Evolutionary conservation across 352 stramenopile genomes (phyloP).

Genomic region (Phytopythium litorale): DNA sequence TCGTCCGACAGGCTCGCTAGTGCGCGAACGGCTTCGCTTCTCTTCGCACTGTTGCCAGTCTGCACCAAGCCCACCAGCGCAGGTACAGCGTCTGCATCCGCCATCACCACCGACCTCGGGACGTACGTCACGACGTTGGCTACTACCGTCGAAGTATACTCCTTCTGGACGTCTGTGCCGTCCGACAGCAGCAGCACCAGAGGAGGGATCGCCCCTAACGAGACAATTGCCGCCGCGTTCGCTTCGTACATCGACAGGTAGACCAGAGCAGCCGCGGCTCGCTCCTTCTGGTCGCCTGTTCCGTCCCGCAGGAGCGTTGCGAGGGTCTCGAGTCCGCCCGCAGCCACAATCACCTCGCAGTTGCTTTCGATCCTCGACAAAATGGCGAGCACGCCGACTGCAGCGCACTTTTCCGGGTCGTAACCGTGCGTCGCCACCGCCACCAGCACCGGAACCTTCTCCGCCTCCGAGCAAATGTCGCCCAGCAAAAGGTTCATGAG

Average conservation of each 20-base stretch:
- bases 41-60: not conserved
- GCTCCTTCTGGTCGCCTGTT: not conserved
- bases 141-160: not conserved
- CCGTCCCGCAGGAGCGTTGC: not conserved
- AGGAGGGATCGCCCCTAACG: not conserved
- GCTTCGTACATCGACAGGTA: not conserved
- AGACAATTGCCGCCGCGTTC: not conserved
- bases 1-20: not conserved
- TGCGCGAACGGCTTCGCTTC: not conserved
- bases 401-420: conserved; percentile 7
- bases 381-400: not conserved
- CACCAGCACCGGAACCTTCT: not conserved
- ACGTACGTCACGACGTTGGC: not conserved
- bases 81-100: not conserved
- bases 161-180: not conserved
- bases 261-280: not conserved
- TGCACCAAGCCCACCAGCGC: not conserved
- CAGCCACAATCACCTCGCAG: not conserved
- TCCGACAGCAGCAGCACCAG: not conserved
- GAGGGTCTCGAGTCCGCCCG: not conserved
- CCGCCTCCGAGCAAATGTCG: not conserved
- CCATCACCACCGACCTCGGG: not conserved
- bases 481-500: not conserved
- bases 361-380: not conserved
- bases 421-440: not conserved